Evolutionary conservation across 2,329 filamentous ascomycete genomes (phyloP), one percentile per base, ranked within the genome.

Genomic region (Penicillium sp.): DNA sequence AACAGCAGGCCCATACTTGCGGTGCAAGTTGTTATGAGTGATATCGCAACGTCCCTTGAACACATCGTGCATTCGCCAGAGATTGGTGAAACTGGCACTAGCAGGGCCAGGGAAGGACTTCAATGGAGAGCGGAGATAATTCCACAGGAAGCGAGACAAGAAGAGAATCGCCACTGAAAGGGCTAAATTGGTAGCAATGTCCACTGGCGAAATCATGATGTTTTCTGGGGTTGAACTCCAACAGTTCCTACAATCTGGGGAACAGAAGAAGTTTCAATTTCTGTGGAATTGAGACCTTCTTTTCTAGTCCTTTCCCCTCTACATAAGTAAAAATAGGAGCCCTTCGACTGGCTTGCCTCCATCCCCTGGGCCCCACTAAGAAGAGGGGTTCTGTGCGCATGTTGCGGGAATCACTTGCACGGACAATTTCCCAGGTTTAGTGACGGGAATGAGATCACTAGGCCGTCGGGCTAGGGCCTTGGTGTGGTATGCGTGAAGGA

Each of bases 61-160:
- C 2, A 90, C 88, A 64, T 91, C 87, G 68, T 82, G 82, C 60
- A 91, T 84, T 24, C 90, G 81, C 89, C 90, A 93, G 81, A 85
- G 86, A 68, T 93, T 85, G 21, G 87, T 89, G 59, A 84, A 81
- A 4, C 76, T 86, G 24, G 90, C 90, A 26, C 90, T 68, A 56
- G 86, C 78, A 0, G 87, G 89, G 0, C 90, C 90, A 0, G 90
- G 90, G 64, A 91, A 91, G 5, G 58, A 60, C 53, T 61, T 65
- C 19, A 66, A 48, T 3, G 61, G 57, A 14, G 63, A 65, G 9
- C 42, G 48, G 26, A 61, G 24, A 45, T 63, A 65, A 46, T 56
- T 63, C 51, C 59, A 64, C 29, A 61, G 26, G 21, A 63, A 61
- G 24, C 55, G 56, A 52, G 54, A 61, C 45, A 52, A 14, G 27